A percentile compares a stretch with the other conserved stretches of the same genome.
phyloP scores from a whole-genome alignment of 768 basidiomycete genomes.

The Paxillus involutus region DNA sequence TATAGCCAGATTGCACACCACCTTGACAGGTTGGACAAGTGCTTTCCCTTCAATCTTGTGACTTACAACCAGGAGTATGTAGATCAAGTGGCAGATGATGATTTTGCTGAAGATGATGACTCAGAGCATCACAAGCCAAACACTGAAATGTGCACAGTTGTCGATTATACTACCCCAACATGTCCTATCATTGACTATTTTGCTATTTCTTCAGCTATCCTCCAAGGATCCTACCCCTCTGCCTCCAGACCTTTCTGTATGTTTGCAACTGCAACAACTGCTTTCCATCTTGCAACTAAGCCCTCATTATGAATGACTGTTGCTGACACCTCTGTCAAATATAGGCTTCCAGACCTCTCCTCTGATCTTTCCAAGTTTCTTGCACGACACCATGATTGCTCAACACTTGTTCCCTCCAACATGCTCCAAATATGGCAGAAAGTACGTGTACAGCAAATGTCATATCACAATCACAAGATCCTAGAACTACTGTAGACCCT shows the following conservation, averaged over 20 bases:
- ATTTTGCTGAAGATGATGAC: background rate
- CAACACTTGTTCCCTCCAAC: background rate
- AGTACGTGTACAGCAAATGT: conserved; percentile 22
- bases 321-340: background rate
- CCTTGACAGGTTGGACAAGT: conserved; percentile 23
- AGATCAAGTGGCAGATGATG: background rate
- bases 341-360: background rate
- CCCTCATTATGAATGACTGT: background rate
- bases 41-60: background rate
- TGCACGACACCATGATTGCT: too few species aligned
- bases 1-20: conserved; percentile 31
- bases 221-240: conserved; percentile 16
- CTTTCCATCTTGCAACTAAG: background rate
- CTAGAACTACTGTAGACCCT: conserved; percentile 11
- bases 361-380: background rate
- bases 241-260: too few species aligned
- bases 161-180: background rate
- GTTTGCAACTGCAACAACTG: background rate
- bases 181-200: conserved; percentile 2
- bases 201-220: background rate
- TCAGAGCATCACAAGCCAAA: background rate
- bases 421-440: conserved; percentile 29
- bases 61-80: conserved; percentile 4
- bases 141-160: background rate
- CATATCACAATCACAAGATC: conserved; percentile 19